Percentiles rank a stretch among this genome's conserved stretches.
phyloP scores from a whole-genome alignment of 768 basidiomycete species.

The Phanerodontia chrysosporium region DNA sequence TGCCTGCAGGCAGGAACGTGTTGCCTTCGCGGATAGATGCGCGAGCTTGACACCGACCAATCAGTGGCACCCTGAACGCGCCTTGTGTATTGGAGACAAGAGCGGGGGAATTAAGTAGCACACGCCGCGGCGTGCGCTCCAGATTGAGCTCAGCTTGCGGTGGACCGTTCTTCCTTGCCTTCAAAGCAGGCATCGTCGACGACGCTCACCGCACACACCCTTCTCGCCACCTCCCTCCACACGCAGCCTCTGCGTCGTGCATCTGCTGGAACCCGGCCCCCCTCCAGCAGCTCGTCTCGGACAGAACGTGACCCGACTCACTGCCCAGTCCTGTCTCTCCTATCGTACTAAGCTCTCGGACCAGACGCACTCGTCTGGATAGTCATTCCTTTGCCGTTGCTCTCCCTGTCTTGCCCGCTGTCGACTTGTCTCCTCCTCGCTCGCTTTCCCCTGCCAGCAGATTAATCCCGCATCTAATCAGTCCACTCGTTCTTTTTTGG shows the following conservation, averaged over 20 bases:
- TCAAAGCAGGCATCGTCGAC: conserved; percentile 24
- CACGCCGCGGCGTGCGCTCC: conserved; percentile 25
- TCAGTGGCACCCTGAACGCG: conserved; percentile 17
- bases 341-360: not conserved
- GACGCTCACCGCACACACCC: conserved; percentile 16
- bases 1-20: conserved; percentile 32
- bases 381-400: conserved; percentile 20
- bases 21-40: conserved; percentile 19
- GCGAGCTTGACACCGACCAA: conserved; percentile 18
- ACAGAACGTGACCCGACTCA: not conserved
- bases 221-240: conserved; percentile 9
- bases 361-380: conserved; percentile 15
- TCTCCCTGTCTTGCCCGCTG: conserved; percentile 11
- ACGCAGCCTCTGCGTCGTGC: conserved; percentile 1
- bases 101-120: conserved; percentile 23
- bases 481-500: conserved; percentile 7
- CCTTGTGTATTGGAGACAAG: conserved; percentile 16
- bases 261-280: not conserved
- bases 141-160: conserved; percentile 20
- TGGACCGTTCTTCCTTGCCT: conserved; percentile 21
- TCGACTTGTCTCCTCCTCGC: not conserved
- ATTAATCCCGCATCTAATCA: conserved; percentile 22
- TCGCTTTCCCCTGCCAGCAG: conserved; percentile 17
- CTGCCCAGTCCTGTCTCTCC: not conserved
- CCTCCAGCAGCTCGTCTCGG: not conserved